Base-by-base conservation (phyloP, 768 basidiomycete species). In the Boletus vermiculosoides region DNA sequence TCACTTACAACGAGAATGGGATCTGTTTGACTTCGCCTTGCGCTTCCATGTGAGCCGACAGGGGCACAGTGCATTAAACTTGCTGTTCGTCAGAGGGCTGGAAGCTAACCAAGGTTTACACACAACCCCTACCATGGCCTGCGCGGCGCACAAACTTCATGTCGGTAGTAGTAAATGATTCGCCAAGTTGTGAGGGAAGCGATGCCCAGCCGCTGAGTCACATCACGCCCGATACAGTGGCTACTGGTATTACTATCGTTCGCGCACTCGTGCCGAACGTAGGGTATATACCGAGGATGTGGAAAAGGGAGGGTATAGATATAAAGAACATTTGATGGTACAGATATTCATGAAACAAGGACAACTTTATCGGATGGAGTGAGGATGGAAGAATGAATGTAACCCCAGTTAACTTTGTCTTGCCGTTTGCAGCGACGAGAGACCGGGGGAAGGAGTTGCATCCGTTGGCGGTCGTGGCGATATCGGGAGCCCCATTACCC, bases 401-500 rank as follows among this genome's bases (percentile, higher is more conserved):
- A 30, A n/a, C 39, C 42, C 30, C 34, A 0, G 45, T 65, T 22
- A 72, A 55, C 60, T 66, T 52, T 63, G 69, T 49, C 39, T 69
- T 25, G 71, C 65, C 11, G 65, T 71, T 23, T 59, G 63, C 25
- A 68, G 34, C 12, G 66, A 65, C 11, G 68, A 63, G 23, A 49
- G 50, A 42, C 55, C 37, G 8, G 63, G 54, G 15, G 66, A 64
- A 20, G 55, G 25, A 12, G 50, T 36, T 7, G 52, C 45, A 11
- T 66, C 66, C 4, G 49, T 30, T 13, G 56, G 62, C 7, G 65
- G 68, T 48, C 73, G 66, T 34, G 76, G 76, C 12, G 78, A 80
- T 45, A 73, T 58, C 1, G 87, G 86, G n/a, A 90, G 73, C 12
- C 86, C 86, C 28, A 84, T 76, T 71, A 86, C 77, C 57, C 80